Conservation (phyloP, 192 early-diverging fungal species). For the Dimargaris xerosporica region DNA sequence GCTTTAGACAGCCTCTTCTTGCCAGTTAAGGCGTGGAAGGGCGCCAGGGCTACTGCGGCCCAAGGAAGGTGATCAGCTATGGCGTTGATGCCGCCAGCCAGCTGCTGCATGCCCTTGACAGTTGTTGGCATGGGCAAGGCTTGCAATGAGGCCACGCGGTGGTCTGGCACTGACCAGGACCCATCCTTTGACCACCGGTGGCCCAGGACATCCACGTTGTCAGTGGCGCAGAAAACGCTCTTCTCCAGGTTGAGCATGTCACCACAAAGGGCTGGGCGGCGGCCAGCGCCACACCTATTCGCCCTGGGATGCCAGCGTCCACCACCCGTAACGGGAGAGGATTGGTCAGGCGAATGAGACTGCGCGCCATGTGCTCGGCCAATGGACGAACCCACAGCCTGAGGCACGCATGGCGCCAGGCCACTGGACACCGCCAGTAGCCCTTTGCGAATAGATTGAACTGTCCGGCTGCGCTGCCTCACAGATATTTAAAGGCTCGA, state of each 20-base stretch:
- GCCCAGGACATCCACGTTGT: background rate
- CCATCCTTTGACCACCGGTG: constrained; percentile 10
- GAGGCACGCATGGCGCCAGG: too few relatives aligned
- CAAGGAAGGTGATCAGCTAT: constrained; percentile 16
- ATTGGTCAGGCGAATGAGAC: too few relatives aligned
- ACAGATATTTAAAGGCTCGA: too few relatives aligned
- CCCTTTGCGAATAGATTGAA: too few relatives aligned
- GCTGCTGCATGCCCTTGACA: background rate
- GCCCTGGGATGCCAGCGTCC: too few relatives aligned
- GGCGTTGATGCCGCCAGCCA: constrained; percentile 16
- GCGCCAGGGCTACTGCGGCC: constrained; percentile 12
- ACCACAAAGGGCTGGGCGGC: too few relatives aligned
- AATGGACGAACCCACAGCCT: too few relatives aligned
- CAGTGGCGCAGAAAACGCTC: constrained; percentile 9
- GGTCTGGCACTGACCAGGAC: constrained; percentile 11
- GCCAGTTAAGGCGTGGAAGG: constrained; percentile 13
- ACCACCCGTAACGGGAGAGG: too few relatives aligned
- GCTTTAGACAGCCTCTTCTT: constrained; percentile 1
- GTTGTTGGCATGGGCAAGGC: constrained; percentile 13
- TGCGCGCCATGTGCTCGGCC: too few relatives aligned
- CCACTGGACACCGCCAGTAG: too few relatives aligned
- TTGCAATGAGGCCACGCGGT: constrained; percentile 12
- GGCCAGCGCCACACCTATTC: too few relatives aligned
- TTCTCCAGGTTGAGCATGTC: constrained; percentile 13
- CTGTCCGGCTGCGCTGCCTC: too few relatives aligned